Evolutionary conservation across 192 early-diverging fungal species (phyloP), one percentile per base, ranked within the genome.

Genomic region (Rhizophagus sp.): DNA sequence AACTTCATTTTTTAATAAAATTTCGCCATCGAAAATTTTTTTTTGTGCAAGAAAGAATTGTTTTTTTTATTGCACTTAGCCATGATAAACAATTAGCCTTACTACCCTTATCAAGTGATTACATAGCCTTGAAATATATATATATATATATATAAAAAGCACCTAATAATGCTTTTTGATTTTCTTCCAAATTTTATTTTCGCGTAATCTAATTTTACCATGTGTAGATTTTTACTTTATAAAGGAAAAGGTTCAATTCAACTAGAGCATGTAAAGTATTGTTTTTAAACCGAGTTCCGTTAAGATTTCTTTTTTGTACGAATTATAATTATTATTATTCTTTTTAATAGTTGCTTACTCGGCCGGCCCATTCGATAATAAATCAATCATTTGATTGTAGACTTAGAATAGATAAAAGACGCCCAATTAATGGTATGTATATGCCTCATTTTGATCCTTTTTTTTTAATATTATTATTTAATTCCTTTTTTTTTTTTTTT

Each of bases 381-480:
- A 93, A 93, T 84, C 93, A 95, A 83, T 93, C 93, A 71, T 91
- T 93, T 81, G 92, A 92, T 83, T 92, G 88, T 74, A 89, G 88
- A 81, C 83, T 95, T 62, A 89, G 90, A 57, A 79, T 95, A 6
- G 92, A 95, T 83, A 80, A 79, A 41, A 64, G 87, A 73, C 82
- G 89, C 81, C 88, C 90, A 3, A 88, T 93, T 80, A 95, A 95
- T 85, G 93, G 89, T 89, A 89, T 71, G 36, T 11, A 6, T 27
- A 63, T 68, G 5, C 4, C 3, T 1, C 9, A 44, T 41, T 70
- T 41, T 24, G 9, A 70, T 24, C 41, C 41, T 44, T 44, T 10
- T 44, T 44, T 44, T 36, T 68, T 30, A 8, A 64, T 49, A 39
- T 68, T 27, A 25, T 50, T 57, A 27, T 24, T 69, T 72, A 41